phyloP scores from a whole-genome alignment of 192 early-diverging fungal species.

The Backusella tarrabulga region DNA sequence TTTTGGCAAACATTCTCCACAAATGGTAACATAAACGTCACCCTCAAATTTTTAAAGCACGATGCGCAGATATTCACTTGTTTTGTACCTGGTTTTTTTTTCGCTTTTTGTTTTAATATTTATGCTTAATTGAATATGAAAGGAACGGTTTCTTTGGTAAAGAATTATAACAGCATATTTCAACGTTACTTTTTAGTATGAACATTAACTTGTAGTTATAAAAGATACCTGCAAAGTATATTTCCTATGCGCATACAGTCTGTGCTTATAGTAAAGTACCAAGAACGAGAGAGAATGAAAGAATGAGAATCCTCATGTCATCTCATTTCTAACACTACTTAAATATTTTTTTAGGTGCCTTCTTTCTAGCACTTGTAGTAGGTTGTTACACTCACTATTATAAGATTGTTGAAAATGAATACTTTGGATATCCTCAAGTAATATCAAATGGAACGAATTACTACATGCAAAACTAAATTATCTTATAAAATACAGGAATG shows the following conservation, averaged over 20 bases:
- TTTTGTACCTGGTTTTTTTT: background rate
- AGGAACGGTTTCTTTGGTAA: background rate
- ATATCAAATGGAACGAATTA: background rate
- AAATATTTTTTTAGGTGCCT: conserved; percentile 48
- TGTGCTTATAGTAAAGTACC: conserved; percentile 19
- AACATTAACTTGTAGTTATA: background rate
- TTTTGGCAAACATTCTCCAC: no score
- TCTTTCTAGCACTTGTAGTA: conserved; percentile 61
- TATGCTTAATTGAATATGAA: background rate
- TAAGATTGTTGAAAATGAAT: conserved; percentile 75
- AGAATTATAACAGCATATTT: background rate
- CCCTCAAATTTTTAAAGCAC: background rate
- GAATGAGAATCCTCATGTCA: no score
- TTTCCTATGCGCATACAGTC: conserved; percentile 17
- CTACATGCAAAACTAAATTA: background rate
- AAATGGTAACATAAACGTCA: background rate
- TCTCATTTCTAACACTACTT: background rate
- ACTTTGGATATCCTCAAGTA: conserved; percentile 75
- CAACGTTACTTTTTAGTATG: background rate
- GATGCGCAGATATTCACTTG: background rate
- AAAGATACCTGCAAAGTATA: conserved; percentile 13
- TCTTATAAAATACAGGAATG: conserved; percentile 45
- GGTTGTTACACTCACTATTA: conserved; percentile 72
- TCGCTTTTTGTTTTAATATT: background rate
- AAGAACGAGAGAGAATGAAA: no score